Evolutionary conservation across 148 eudicot species (phyloP), one percentile per base, ranked within the genome.

Genomic region (Rhododendron vialii): DNA sequence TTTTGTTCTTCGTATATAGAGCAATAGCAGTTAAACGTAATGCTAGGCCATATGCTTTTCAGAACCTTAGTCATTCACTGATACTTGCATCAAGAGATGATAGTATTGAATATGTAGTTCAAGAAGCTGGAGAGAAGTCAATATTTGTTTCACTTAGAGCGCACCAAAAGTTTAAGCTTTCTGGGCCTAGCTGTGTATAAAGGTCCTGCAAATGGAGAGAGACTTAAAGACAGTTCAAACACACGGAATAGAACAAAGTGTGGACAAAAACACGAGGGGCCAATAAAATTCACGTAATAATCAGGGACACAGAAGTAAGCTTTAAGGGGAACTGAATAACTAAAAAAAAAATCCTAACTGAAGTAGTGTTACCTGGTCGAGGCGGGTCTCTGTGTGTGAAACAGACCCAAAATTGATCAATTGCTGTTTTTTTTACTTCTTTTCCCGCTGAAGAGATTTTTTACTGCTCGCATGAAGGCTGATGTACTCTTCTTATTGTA

Each of bases 401-500:
- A 18, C 36, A 24, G 84, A 73, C 43, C 41, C 81, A 73, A 41
- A 38, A 28, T 71, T 14, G 36, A 50, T 86, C 80, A n/a, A 38
- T 79, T 81, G 51, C 35, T n/a, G 36, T n/a, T 24, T 73, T 43
- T 43, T 73, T 82, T 43, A 18, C 28, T 59, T 36, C 12, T 3
- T 79, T 45, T 81, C 50, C 59, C 9, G 7, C 51, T 35, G 14
- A 22, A 33, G 38, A 69, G 18, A 28, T 14, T n/a, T 50, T 78
- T 80, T 61, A 36, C 43, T 83, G 78, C 86, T 77, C 2, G 47
- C 17, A 35, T 65, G 67, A 78, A 83, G 71, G 26, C 85, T 36
- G 3, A 71, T 53, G 14, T 67, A 28, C 38, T 35, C 26, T 80
- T 47, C 48, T 38, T 80, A 79, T 82, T 89, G 89, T 92, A 98